Base-by-base conservation (phyloP, 2,329 filamentous ascomycete species). In the Aureobasidium lini region DNA sequence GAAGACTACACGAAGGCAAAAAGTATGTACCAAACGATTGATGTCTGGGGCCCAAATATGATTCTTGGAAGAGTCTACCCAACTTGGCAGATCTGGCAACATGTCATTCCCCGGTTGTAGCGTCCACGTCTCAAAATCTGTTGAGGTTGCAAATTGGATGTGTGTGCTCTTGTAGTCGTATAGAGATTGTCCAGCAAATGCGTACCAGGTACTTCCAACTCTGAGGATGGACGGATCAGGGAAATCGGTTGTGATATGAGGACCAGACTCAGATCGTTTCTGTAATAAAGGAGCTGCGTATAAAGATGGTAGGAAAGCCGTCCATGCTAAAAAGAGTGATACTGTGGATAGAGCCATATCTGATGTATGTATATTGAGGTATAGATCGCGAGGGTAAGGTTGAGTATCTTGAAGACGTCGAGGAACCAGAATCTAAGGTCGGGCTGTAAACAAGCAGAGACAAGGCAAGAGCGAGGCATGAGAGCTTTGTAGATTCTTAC, bases 31-130 rank as follows among this genome's bases (percentile, higher is more conserved):
- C 48, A 64, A 61, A 7, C 60, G 60, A 40, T 60, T 66, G 34
- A 72, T 66, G 43, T 72, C 69, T 1, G 71, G 72, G 6, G 71
- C 72, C 72, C 72, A 74, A 11, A 73, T 63, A 32, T 64, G 60
- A 2, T 65, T 63, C 9, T 64, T 60, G 16, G 60, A 61, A 37
- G 59, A 16, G 32, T 64, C 63, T 42, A 66, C 68, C 70, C 69
- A 73, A 9, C 65, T 46, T 3, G 67, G 66, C 7, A 71, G 62
- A 16, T 50, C 60, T 37, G 64, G 68, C 8, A 74, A 65, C 13
- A 69, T 69, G 59, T 73, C 71, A 29, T 68, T 56, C 43, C 57
- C 62, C 7, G 65, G 57, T 37, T 59, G 50, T 31, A 72, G 49
- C 0, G 57, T 63, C 69, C 69, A 72, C 47, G 62, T 65, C 13